Conservation (phyloP, 176 grass and related monocot species). For the Cocos nucifera region DNA sequence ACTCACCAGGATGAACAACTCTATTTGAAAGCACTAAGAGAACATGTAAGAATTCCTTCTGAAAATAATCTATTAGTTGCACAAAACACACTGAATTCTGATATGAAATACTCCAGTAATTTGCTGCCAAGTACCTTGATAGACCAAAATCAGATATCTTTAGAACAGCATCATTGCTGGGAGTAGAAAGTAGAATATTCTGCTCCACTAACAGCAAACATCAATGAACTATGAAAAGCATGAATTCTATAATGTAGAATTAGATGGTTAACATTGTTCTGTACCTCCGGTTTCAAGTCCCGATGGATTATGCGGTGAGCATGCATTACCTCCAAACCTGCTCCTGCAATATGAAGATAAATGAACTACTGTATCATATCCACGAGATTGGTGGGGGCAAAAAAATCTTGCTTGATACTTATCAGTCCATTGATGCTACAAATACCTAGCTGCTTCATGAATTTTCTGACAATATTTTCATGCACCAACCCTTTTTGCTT, state of each 20-base stretch:
- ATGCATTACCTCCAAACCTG: slow-evolving; percentile 39
- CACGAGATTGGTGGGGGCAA: not conserved
- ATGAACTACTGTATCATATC: not conserved
- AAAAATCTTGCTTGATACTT: slow-evolving; percentile 9
- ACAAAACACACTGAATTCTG: too few species aligned
- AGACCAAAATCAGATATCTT: slow-evolving; percentile 69
- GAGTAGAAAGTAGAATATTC: slow-evolving; percentile 42
- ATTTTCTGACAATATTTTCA: slow-evolving; percentile 35
- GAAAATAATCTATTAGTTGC: too few species aligned
- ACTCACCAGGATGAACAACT: slow-evolving; percentile 47
- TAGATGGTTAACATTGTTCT: not conserved
- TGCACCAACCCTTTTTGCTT: slow-evolving; percentile 18
- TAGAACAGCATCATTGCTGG: slow-evolving; percentile 3
- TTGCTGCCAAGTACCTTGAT: slow-evolving; percentile 25
- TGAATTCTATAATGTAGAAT: not conserved
- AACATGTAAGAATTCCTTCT: not conserved
- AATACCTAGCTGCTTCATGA: slow-evolving; percentile 43
- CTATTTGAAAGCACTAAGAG: slow-evolving; percentile 11
- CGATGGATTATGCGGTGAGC: slow-evolving; percentile 49
- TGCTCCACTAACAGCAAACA: slow-evolving; percentile 1
- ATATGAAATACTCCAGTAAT: not conserved
- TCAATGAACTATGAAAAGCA: too few species aligned
- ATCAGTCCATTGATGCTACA: not conserved
- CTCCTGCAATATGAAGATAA: slow-evolving; percentile 40
- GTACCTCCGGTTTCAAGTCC: slow-evolving; percentile 59